Evolutionary conservation across 1,284 basidiomycete species (phyloP).

Genomic region (Phenoliferia sp.): DNA sequence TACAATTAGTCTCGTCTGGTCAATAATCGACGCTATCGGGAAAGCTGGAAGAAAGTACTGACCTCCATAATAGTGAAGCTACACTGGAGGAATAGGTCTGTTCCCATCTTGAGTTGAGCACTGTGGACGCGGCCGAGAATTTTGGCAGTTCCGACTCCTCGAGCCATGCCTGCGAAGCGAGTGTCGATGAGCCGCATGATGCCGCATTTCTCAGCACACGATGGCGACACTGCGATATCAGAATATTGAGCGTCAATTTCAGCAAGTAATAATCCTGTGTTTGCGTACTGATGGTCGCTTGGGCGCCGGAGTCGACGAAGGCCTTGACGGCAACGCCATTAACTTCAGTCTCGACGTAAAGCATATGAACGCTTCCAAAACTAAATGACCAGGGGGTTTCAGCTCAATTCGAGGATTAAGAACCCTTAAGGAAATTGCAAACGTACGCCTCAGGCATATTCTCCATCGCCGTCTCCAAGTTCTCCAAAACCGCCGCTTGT

Average conservation of each 20-base stretch:
- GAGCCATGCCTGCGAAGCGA: slow-evolving; percentile 82
- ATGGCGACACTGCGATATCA: slow-evolving; percentile 72
- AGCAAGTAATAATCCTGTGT: no score
- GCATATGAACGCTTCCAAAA: slow-evolving; percentile 93
- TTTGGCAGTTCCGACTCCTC: slow-evolving; percentile 92
- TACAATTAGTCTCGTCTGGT: slow-evolving; percentile 37
- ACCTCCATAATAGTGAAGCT: slow-evolving; percentile 95
- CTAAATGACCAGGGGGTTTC: slow-evolving; percentile 27
- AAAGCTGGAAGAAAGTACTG: background rate
- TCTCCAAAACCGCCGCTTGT: slow-evolving; percentile 79
- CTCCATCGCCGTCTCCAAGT: slow-evolving; percentile 85
- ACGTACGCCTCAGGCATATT: slow-evolving; percentile 41
- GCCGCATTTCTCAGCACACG: slow-evolving; percentile 87
- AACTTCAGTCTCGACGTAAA: slow-evolving; percentile 79
- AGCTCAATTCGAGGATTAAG: background rate
- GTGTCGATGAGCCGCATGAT: slow-evolving; percentile 90
- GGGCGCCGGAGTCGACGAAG: slow-evolving; percentile 96
- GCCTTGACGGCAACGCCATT: slow-evolving; percentile 88
- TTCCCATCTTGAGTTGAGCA: slow-evolving; percentile 82
- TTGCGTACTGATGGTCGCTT: slow-evolving; percentile 90
- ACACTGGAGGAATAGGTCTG: slow-evolving; percentile 73
- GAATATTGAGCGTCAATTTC: background rate
- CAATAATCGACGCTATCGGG: background rate
- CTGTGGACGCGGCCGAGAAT: slow-evolving; percentile 92
- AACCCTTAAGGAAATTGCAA: slow-evolving; percentile 37